Conservation (phyloP, 2,329 filamentous ascomycete species). For the Hypomyces perniciosus region DNA sequence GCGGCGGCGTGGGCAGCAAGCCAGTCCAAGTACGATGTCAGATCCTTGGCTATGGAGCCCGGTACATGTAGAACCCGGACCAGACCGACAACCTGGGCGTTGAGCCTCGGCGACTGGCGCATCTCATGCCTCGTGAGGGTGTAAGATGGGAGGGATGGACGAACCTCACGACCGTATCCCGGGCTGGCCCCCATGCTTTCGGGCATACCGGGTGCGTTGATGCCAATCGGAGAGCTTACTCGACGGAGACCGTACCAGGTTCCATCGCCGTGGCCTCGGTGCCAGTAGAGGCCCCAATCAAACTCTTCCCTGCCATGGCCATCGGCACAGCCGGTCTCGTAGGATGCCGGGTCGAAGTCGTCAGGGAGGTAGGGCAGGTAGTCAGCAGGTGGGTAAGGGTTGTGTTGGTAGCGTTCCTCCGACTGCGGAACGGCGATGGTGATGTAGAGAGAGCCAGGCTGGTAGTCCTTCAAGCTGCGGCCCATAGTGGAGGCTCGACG, state of each 20-base stretch:
- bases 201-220: constrained; percentile 6
- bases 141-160: constrained; percentile 13
- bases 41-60: constrained; percentile 11
- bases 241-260: constrained; percentile 22
- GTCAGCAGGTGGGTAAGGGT: not conserved
- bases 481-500: constrained; percentile 13
- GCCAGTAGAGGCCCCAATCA: constrained; percentile 32
- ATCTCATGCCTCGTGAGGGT: constrained; percentile 17
- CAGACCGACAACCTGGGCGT: constrained; percentile 25
- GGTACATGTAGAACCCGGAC: constrained; percentile 23
- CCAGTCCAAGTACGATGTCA: constrained; percentile 29
- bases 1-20: constrained; percentile 20
- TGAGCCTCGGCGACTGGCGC: constrained; percentile 23
- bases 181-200: not conserved
- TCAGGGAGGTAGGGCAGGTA: constrained; percentile 3
- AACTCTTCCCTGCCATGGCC: constrained; percentile 25
- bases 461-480: constrained; percentile 15
- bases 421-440: constrained; percentile 18
- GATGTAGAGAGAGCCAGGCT: constrained; percentile 21
- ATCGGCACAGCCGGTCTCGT: constrained; percentile 18
- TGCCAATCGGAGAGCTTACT: constrained; percentile 8
- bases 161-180: not conserved
- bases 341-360: constrained; percentile 14
- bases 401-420: constrained; percentile 6
- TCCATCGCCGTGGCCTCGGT: constrained; percentile 21